These are phyloP conservation scores for Clavaria fumosa DNA, from an alignment of 768 basidiomycete genomes.

Conservation along the genomic window DNA sequence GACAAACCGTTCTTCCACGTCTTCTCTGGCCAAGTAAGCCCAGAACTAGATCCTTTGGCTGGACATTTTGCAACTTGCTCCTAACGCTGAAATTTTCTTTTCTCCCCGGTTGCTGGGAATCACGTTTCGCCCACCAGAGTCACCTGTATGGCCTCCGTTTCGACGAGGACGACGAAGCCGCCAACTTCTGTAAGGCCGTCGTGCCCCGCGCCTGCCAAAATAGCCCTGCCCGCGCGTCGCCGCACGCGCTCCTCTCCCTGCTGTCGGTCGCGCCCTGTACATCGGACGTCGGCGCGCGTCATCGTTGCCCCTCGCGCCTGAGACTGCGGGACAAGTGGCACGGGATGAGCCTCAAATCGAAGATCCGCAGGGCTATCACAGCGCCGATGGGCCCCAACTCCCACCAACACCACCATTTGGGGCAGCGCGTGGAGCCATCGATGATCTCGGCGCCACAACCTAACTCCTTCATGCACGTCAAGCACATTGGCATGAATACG, in stretches of 20 bases:
- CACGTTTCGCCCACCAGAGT: too few species aligned
- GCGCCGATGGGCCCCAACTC: too few species aligned
- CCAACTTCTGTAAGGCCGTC: slow-evolving; percentile 25
- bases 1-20: slow-evolving; percentile 89
- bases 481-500: too few species aligned
- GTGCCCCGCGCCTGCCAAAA: slow-evolving; percentile 16
- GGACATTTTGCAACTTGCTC: background rate
- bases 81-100: slow-evolving; percentile 24
- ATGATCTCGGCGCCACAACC: too few species aligned
- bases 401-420: slow-evolving; percentile 30
- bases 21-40: slow-evolving; percentile 70
- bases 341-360: slow-evolving; percentile 50
- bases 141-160: slow-evolving; percentile 38
- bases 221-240: slow-evolving; percentile 2
- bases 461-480: too few species aligned
- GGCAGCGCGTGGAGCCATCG: too few species aligned
- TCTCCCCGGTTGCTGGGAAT: too few species aligned
- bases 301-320: slow-evolving; percentile 36
- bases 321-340: slow-evolving; percentile 51
- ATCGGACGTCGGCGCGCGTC: too few species aligned
- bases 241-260: slow-evolving; percentile 14
- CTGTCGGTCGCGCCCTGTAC: too few species aligned
- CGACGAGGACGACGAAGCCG: slow-evolving; percentile 33
- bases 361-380: too few species aligned
- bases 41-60: slow-evolving; percentile 1